A percentile compares a stretch with the other conserved stretches of the same genome.
Conservation (phyloP, 345 rosid genomes). For the Crucihimalaya himalaica region DNA sequence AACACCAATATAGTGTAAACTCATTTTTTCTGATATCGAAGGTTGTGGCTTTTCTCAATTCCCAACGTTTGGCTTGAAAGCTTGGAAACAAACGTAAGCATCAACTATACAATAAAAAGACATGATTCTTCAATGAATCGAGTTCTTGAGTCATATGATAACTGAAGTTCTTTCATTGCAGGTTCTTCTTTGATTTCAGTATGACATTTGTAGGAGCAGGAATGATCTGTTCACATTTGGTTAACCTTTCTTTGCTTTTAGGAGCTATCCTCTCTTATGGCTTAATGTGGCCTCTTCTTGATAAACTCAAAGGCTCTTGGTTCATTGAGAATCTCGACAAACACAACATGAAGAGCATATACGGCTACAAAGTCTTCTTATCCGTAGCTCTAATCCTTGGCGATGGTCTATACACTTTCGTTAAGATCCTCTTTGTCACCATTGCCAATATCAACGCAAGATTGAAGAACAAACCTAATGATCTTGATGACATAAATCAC, state of each 20-base stretch:
- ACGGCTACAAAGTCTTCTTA: conserved; percentile 92
- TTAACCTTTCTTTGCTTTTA: conserved; percentile 76
- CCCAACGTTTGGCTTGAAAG: conserved; percentile 84
- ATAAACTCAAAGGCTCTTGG: conserved; percentile 74
- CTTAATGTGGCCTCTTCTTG: conserved; percentile 88
- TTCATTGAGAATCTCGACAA: conserved; percentile 61
- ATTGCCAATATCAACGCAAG: conserved; percentile 50
- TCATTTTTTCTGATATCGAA: conserved; percentile 62
- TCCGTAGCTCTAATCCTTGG: conserved; percentile 89
- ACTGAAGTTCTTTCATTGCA: conserved; percentile 23
- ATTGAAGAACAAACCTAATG: conserved; percentile 44
- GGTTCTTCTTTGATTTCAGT: conserved; percentile 88
- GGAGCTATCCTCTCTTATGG: conserved; percentile 88
- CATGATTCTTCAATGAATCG: neutral
- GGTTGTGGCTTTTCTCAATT: conserved; percentile 80
- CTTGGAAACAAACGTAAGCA: conserved; percentile 82
- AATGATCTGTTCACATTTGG: conserved; percentile 91
- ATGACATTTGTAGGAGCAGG: conserved; percentile 90
- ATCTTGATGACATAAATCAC: conserved; percentile 32
- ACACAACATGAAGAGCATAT: conserved; percentile 78
- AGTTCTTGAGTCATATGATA: conserved; percentile 9
- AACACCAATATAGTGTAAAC: too few relatives aligned
- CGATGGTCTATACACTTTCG: conserved; percentile 87
- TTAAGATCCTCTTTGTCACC: conserved; percentile 62
- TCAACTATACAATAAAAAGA: neutral